Base-by-base conservation (phyloP, 305 asterid genomes). In the Fraxinus latifolia region DNA sequence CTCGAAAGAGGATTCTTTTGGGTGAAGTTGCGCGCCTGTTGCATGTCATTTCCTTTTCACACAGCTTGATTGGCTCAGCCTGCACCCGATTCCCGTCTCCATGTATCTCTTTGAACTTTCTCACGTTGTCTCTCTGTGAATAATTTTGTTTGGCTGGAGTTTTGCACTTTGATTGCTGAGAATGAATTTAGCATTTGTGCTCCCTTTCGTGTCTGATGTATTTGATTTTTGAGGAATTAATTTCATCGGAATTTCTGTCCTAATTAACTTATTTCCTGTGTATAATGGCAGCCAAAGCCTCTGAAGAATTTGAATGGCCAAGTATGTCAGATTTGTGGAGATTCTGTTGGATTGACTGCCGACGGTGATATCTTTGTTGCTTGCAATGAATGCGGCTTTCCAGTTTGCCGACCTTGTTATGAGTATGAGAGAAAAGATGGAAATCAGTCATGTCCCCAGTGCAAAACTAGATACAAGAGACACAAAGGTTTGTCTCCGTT, bases 391-490 rank as follows among this genome's bases (percentile, higher is more conserved):
- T 92, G 97, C 79, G 97, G 89, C 42, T 92, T 92, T 83, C 97
- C 97, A 5, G 97, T 91, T 78, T 92, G 97, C 80, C 90, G 92
- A 72, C 86, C 91, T 81, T 92, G 97, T 83, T 92, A 92, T 84
- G 97, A 92, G 82, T 92, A 92, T 6, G 97, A 91, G 87, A 85
- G 97, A 47, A 92, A 86, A 85, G 97, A 92, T 79, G 97, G 97
- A 70, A 92, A 89, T 84, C 95, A 89, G 83, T 42, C 90, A 1
- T 92, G 97, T 82, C 97, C 97, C 7, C 95, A 91, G 87, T 92
- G 97, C 78, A 92, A 92, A 84, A 91, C 93, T 85, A 87, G 93
- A 85, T 92, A 92, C 91, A 91, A 85, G 88, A 90, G 97, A 86
- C 94, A 80, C 83, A 90, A 86, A 86, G 97, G 97, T 89, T 33